A percentile compares a stretch with the other conserved stretches of the same genome.
Conservation (phyloP, 192 early-diverging fungal species). For the Allomyces javanicus region DNA sequence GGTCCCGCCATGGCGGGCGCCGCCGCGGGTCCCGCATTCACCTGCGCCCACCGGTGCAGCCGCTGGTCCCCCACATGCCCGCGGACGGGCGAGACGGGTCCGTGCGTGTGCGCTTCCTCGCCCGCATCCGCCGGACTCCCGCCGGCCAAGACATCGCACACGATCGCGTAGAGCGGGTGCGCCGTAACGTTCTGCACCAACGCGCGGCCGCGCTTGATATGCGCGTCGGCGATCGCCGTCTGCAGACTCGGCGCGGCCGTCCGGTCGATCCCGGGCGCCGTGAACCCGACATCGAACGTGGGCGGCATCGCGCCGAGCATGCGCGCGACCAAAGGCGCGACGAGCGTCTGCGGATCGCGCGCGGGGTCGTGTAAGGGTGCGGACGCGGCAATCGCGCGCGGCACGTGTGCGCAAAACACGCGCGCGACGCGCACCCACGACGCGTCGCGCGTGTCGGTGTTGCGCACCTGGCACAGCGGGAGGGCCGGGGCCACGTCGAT, state of each 20-base stretch:
- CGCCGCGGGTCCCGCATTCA: no score
- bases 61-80: no score
- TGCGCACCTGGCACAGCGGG: not conserved
- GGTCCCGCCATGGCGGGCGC: not conserved
- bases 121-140: no score
- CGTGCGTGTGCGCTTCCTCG: no score
- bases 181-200: not conserved
- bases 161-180: not conserved
- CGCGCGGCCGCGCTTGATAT: not conserved
- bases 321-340: not conserved
- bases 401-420: not conserved
- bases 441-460: not conserved
- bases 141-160: not conserved
- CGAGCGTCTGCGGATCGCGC: not conserved
- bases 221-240: not conserved
- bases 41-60: no score
- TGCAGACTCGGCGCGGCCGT: not conserved
- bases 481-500: not conserved
- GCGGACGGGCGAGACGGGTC: no score
- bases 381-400: not conserved
- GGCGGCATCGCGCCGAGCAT: not conserved
- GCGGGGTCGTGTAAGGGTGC: no score
- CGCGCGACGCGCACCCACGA: not conserved
- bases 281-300: not conserved
- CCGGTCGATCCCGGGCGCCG: not conserved